Evolutionary conservation across 2,329 filamentous ascomycete genomes (phyloP), one percentile per base, ranked within the genome.

Genomic region (Cadophora sp.): DNA sequence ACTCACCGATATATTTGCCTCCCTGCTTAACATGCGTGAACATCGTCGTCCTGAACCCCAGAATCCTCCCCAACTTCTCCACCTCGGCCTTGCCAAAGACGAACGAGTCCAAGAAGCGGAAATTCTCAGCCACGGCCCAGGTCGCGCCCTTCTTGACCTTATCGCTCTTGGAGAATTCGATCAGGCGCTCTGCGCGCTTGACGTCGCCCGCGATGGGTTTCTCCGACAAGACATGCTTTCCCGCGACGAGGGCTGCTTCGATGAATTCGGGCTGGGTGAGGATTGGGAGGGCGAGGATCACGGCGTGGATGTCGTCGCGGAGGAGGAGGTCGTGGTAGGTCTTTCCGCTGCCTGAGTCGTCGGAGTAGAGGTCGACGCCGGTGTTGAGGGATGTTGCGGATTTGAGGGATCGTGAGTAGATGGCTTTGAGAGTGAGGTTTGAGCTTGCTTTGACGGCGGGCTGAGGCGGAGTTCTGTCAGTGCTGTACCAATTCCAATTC

Each of bases 101-200:
- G 74, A 87, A 88, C 13, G 81, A 81, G 36, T 84, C 81, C 64
- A 86, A 77, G 79, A 88, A 93, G 60, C 91, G 85, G 75, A 87
- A 91, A 78, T 94, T 93, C 78, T 94, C 92, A 0, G 90, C 91
- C 3, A 94, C 83, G 16, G 82, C 82, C 79, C 88, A 87, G 6
- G 83, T 84, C 24, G 76, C 75, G 7, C 75, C 78, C 55, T 64
- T 71, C 24, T 75, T 74, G 55, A 78, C 73, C 65, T 81, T 79
- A 43, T 71, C 72, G 20, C 76, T 70, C 14, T 79, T 70, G 67
- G 83, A 84, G 77, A 81, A 85, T 7, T 79, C 67, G 27, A 87
- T 76, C 33, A 88, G 79, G n/a, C 81, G 78, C 30, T 79, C 75
- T 0, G 85, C 84, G 0, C 80, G 79, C 3, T 79, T 76, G 13